A percentile compares a stretch with the other conserved stretches of the same genome.
phyloP scores from a whole-genome alignment of 208 protist genomes.

The Endotrypanum monterogeii region DNA sequence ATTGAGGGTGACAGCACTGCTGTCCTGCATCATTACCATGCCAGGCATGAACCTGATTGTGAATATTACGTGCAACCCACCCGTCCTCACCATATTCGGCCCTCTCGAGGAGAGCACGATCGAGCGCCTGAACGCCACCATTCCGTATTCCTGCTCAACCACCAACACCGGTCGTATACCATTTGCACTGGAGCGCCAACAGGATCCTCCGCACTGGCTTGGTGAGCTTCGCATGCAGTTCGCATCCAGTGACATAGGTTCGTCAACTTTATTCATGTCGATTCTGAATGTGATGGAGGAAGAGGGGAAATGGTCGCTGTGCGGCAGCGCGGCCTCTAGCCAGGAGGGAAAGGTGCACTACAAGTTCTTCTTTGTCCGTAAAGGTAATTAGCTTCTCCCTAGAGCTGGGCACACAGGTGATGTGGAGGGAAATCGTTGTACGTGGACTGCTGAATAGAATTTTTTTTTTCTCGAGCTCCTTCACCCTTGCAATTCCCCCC shows the following conservation, averaged over 20 bases:
- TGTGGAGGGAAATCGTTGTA: neutral
- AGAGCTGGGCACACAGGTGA: neutral
- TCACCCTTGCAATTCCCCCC: neutral
- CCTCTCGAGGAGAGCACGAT: constrained; percentile 91
- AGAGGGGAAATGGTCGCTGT: constrained; percentile 87
- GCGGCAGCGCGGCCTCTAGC: constrained; percentile 70
- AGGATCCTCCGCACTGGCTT: constrained; percentile 86
- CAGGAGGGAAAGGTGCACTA: constrained; percentile 88
- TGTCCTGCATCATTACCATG: constrained; percentile 20
- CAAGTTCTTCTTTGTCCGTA: constrained; percentile 90
- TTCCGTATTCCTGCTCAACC: constrained; percentile 85
- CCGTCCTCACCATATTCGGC: constrained; percentile 84
- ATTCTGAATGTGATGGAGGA: constrained; percentile 85
- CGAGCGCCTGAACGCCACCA: constrained; percentile 79
- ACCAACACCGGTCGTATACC: constrained; percentile 80
- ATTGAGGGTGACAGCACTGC: neutral
- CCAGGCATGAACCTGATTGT: constrained; percentile 89
- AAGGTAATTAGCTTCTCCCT: constrained; percentile 23
- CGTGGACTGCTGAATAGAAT: neutral
- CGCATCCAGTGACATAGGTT: constrained; percentile 88
- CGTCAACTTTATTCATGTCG: constrained; percentile 77
- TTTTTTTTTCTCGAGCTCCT: no score
- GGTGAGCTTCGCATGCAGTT: constrained; percentile 86
- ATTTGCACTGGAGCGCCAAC: constrained; percentile 73
- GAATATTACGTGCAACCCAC: constrained; percentile 91